These are phyloP conservation scores for Thelephora terrestris DNA, from an alignment of 1,284 basidiomycete genomes.

Conservation along the genomic window DNA sequence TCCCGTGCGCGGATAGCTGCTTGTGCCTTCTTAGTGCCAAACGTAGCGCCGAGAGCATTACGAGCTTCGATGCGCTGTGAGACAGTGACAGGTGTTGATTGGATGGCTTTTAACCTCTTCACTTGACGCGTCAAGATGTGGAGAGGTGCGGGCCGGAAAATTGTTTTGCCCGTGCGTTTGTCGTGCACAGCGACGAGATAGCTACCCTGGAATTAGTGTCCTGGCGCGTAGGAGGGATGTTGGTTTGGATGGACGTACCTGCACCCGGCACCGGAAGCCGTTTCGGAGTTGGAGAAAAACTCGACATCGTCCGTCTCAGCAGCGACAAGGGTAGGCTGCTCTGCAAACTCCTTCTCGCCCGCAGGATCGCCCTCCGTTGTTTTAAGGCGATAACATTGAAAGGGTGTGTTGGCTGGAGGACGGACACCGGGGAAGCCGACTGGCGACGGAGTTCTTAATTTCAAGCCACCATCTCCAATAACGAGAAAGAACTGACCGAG, in stretches of 20 bases:
- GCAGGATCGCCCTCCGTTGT: conserved; percentile 6
- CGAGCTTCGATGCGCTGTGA: conserved; percentile 54
- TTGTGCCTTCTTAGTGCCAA: conserved; percentile 90
- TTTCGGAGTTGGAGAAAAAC: conserved; percentile 40
- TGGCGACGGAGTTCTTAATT: conserved; percentile 20
- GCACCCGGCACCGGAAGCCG: conserved; percentile 42
- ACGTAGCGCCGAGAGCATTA: conserved; percentile 78
- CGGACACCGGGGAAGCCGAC: conserved; percentile 68
- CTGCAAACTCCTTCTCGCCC: conserved; percentile 30
- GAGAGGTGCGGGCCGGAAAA: conserved; percentile 59
- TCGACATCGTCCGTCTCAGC: conserved; percentile 65
- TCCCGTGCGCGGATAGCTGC: conserved; percentile 75
- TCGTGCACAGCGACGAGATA: conserved; percentile 65
- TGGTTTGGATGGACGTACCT: conserved; percentile 33
- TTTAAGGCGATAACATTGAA: conserved; percentile 51
- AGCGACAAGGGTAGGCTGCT: conserved; percentile 45
- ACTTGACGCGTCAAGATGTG: conserved; percentile 72
- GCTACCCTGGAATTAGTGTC: conserved; percentile 21
- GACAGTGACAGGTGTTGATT: conserved; percentile 37
- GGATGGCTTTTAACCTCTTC: conserved; percentile 70
- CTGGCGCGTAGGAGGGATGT: not conserved
- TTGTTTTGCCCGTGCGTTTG: conserved; percentile 58
- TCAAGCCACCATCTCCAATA: not conserved
- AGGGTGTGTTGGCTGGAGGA: conserved; percentile 51
- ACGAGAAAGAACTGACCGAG: conserved; percentile 44